Conservation (phyloP, 2,329 filamentous ascomycete species). For the Xylariaceae sp. region DNA sequence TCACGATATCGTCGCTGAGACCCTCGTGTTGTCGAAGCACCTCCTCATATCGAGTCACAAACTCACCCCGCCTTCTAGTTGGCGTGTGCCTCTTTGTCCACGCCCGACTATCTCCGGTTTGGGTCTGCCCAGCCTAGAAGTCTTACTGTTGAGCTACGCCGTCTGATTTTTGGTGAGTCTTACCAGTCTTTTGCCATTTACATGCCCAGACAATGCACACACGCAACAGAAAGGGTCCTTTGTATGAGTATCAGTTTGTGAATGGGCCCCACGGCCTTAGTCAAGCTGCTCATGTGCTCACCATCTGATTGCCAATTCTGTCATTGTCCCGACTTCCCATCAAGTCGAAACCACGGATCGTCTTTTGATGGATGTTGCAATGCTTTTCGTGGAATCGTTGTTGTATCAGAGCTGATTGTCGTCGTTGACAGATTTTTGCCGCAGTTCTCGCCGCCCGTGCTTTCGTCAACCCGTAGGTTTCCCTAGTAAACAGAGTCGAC, state of each 20-base stretch:
- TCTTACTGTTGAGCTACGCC: not conserved
- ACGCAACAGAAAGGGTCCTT: not conserved
- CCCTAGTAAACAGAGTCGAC: not conserved
- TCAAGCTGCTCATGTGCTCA: not conserved
- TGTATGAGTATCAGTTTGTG: not conserved
- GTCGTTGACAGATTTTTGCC: not conserved
- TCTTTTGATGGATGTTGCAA: not conserved
- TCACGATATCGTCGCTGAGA: not conserved
- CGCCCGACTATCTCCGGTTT: not conserved
- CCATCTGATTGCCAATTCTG: not conserved
- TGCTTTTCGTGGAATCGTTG: not conserved
- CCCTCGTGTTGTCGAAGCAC: not conserved
- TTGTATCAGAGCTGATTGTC: slow-evolving; percentile 5
- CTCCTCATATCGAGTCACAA: slow-evolving; percentile 4
- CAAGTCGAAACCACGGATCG: not conserved
- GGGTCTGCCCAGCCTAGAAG: not conserved
- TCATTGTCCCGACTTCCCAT: not conserved
- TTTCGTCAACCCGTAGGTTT: not conserved
- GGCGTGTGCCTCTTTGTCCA: not conserved
- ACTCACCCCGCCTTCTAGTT: not conserved
- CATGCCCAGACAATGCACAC: not conserved
- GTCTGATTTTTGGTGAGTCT: slow-evolving; percentile 6
- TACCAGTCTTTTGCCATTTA: not conserved
- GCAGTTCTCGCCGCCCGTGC: not conserved
- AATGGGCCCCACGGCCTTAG: not conserved